phyloP scores from a whole-genome alignment of 2,329 filamentous ascomycete species.

The Alternaria brassicae region DNA sequence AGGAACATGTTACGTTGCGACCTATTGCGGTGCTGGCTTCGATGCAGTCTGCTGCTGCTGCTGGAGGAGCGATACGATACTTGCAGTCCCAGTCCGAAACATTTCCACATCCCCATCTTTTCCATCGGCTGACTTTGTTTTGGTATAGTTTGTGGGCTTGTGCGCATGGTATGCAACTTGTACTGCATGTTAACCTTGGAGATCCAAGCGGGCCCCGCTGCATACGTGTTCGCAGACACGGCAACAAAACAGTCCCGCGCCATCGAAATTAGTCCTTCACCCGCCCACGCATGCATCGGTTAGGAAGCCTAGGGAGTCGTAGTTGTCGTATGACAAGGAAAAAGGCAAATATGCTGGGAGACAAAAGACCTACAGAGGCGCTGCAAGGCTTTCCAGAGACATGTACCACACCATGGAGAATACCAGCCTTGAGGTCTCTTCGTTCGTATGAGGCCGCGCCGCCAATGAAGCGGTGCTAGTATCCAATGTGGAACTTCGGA shows the following conservation, averaged over 20 bases:
- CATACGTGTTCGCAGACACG: slow-evolving; percentile 2
- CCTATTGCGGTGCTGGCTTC: neutral
- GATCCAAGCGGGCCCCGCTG: slow-evolving; percentile 1
- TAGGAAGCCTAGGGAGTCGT: neutral
- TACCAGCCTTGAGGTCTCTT: neutral
- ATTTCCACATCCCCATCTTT: neutral
- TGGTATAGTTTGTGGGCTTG: neutral
- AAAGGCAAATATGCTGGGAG: neutral
- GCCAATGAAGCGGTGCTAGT: slow-evolving; percentile 1
- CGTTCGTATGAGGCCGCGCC: neutral
- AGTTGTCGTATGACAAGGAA: neutral
- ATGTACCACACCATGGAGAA: neutral
- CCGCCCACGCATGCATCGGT: slow-evolving; percentile 13
- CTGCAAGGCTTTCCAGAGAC: neutral
- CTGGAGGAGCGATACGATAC: neutral
- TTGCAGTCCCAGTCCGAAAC: neutral
- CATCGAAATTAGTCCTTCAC: slow-evolving; percentile 12
- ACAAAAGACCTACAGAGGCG: neutral
- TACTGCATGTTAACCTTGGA: neutral
- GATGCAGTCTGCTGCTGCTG: neutral
- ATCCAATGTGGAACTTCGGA: slow-evolving; percentile 19
- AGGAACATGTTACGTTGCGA: neutral
- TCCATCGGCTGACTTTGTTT: neutral
- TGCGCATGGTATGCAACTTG: neutral
- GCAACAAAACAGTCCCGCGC: slow-evolving; percentile 2